Evolutionary conservation across 352 stramenopile species (phyloP), one percentile per base, ranked within the genome.

Genomic region (Phytopythium boreale): DNA sequence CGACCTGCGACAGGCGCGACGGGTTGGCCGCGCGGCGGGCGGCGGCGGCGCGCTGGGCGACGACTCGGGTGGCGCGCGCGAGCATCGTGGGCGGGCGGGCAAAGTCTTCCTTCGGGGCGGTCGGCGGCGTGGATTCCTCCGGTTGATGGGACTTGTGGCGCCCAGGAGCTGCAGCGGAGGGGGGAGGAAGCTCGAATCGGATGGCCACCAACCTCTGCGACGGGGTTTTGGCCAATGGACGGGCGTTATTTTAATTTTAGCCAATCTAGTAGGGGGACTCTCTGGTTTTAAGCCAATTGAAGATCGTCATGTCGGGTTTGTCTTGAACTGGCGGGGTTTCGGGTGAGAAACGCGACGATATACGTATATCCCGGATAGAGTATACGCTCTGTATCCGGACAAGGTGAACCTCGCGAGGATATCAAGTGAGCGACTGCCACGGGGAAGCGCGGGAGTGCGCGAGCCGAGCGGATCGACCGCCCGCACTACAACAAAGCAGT

Each of bases 1-100:
- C 50, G 43, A 74, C 74, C 69, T 90, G 77, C 57, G 68, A 68
- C 34, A 89, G 83, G 61, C 81, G 82, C 56, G 70, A 57, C 47
- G 68, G 61, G 57, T 66, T 72, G 31, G 44, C 71, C 56, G 66
- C 63, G 64, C 79, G 79, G 69, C 79, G 82, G 56, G 76, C 64
- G 53, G 79, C 67, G 49, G 60, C 67, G 50, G 63, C 69, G 72
- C 75, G 82, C 66, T 89, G 72, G 59, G 82, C 80, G 14, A 39
- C 56, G 72, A 73, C 85, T 77, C 82, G 80, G 72, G 84, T 82
- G 62, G 90, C 82, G 62, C 80, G 80, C 74, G 72, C 83, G 57
- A 93, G 73, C 84, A 93, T 93, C 31, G 52, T 37, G 39, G 63
- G 68, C 41, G 5, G 20, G 15, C 41, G 41, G 20, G 41, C 12